Percentiles rank a stretch among this genome's conserved stretches.
phyloP scores from a whole-genome alignment of 164 flowering plant genomes.

The Paratinospora sagittata region DNA sequence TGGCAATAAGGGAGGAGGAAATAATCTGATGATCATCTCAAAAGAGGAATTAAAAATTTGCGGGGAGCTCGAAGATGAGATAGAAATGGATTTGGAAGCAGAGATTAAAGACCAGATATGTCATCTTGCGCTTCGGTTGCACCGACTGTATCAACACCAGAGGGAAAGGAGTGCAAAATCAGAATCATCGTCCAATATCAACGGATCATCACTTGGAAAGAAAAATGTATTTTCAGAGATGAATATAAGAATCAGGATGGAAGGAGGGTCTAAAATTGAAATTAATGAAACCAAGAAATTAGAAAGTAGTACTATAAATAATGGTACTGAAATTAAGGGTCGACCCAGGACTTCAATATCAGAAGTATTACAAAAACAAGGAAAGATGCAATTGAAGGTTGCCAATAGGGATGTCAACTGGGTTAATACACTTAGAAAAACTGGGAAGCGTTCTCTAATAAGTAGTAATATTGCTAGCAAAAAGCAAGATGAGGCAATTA shows the following conservation, averaged over 20 bases:
- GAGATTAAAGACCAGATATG: slow-evolving; percentile 65
- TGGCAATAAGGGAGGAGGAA: neutral
- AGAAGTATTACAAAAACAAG: slow-evolving; percentile 7
- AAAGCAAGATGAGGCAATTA: neutral
- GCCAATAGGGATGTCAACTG: slow-evolving; percentile 38
- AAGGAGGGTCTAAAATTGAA: slow-evolving; percentile 49
- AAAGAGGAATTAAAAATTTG: slow-evolving; percentile 47
- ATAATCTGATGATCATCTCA: slow-evolving; percentile 15
- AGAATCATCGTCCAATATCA: neutral
- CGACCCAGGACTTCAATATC: slow-evolving; percentile 9
- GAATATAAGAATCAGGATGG: slow-evolving; percentile 47
- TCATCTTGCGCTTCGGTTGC: slow-evolving; percentile 47
- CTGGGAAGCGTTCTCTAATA: slow-evolving; percentile 12
- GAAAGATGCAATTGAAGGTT: neutral
- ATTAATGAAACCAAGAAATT: slow-evolving; percentile 44
- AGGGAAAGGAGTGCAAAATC: slow-evolving; percentile 24
- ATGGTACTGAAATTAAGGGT: neutral
- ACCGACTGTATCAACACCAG: slow-evolving; percentile 44
- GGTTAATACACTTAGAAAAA: slow-evolving; percentile 37
- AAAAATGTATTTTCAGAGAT: slow-evolving; percentile 31
- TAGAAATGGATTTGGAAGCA: slow-evolving; percentile 52
- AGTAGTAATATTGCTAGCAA: neutral
- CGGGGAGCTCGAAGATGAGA: slow-evolving; percentile 43
- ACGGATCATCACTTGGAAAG: neutral
- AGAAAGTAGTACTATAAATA: neutral